phyloP scores from a whole-genome alignment of 768 basidiomycete genomes.

The Russula brevipes region DNA sequence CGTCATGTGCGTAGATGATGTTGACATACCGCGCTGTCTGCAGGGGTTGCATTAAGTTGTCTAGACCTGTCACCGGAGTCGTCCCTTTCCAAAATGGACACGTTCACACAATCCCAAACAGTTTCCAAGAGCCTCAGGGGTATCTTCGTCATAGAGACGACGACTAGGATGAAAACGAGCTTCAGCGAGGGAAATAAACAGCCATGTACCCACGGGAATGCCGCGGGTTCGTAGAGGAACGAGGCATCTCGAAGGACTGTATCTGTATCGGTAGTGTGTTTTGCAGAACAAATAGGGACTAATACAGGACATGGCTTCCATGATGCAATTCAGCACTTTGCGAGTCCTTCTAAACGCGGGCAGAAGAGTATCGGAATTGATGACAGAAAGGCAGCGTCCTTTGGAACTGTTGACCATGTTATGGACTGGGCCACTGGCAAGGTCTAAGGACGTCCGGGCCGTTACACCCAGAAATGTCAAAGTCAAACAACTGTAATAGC shows the following conservation, averaged over 20 bases:
- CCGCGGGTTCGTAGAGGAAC: background rate
- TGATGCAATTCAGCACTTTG: no score
- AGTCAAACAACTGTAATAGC: slow-evolving; percentile 5
- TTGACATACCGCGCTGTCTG: background rate
- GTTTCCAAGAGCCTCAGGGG: background rate
- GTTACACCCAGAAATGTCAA: slow-evolving; percentile 10
- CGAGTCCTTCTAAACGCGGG: no score
- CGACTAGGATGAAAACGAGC: background rate
- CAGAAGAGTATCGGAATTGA: no score
- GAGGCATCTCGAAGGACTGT: slow-evolving; percentile 11
- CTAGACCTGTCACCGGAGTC: background rate
- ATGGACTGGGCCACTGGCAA: background rate
- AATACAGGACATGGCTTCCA: slow-evolving; percentile 29
- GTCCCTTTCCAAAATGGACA: background rate
- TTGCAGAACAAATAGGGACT: background rate
- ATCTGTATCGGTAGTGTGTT: background rate
- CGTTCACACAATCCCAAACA: background rate
- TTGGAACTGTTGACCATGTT: background rate
- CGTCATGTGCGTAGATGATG: background rate
- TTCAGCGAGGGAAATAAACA: background rate
- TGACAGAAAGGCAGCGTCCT: background rate
- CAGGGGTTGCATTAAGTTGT: background rate
- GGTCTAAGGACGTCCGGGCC: background rate
- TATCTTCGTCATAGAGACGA: background rate
- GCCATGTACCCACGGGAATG: slow-evolving; percentile 1